These are phyloP conservation scores for Aspergillus glaucus DNA, from an alignment of 2,329 filamentous ascomycete genomes.

Conservation along the genomic window DNA sequence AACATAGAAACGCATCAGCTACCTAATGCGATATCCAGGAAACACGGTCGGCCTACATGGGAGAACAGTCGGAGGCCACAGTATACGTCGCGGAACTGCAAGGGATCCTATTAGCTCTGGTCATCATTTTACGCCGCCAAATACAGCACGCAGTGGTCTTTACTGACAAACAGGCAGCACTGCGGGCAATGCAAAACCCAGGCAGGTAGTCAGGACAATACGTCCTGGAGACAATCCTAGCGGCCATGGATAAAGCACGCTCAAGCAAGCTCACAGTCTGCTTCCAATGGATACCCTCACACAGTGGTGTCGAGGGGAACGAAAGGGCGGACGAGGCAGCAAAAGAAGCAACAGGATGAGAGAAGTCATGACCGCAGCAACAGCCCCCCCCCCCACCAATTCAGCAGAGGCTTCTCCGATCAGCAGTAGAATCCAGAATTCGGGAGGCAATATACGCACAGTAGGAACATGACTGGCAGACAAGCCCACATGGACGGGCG, in stretches of 20 bases:
- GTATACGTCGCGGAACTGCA: not conserved
- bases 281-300: not conserved
- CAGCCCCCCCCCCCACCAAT: not conserved
- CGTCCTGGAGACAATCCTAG: not conserved
- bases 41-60: not conserved
- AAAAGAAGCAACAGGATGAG: not conserved
- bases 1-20: not conserved
- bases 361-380: not conserved
- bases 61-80: not conserved
- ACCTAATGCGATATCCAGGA: not conserved
- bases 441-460: not conserved
- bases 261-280: not conserved
- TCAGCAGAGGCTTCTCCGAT: not conserved
- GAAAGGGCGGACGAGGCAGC: not conserved
- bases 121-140: not conserved
- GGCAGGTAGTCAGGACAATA: not conserved
- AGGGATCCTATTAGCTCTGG: not conserved
- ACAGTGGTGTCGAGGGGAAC: not conserved
- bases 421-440: not conserved
- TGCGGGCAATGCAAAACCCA: not conserved
- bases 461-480: not conserved
- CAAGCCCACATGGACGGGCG: not conserved
- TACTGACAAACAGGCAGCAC: not conserved
- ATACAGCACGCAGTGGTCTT: not conserved
- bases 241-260: not conserved